Evolutionary conservation across 2,329 filamentous ascomycete genomes (phyloP), one percentile per base, ranked within the genome.

Genomic region (Colletotrichum sp.): DNA sequence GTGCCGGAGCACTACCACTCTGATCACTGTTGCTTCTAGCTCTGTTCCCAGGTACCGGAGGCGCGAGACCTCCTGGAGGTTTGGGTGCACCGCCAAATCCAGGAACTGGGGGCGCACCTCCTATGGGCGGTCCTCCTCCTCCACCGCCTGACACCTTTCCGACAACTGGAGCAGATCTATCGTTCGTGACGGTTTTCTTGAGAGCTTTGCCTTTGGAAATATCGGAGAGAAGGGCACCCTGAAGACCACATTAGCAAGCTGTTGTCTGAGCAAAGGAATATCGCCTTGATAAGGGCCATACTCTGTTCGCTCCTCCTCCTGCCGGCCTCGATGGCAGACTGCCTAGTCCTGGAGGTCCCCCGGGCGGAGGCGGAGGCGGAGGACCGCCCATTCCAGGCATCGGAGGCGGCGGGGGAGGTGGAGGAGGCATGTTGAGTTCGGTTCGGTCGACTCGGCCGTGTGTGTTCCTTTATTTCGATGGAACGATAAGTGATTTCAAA

Each of bases 151-250:
- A 89, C 36, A 83, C 81, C 71, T 90, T 91, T 76, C 85, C 90
- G 72, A 98, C 84, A 66, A 90, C 80, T 1, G 96, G 96, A 9
- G 95, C 95, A 27, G 96, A 98, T 84, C 96, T 93, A 84, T 98
- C 96, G 85, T 98, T 98, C 79, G 96, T 95, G 71, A 95, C 93
- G 36, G 95, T 89, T 85, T 98, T 98, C 86, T 94, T 98, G 75
- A 98, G 89, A 76, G 88, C 87, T 79, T 87, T 89, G 78, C 96
- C 97, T 84, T 97, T 98, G 79, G 89, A 88, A 80, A 99, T 99
- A 84, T 98, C 96, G 81, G 92, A 90, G 60, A 98, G 91, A 43
- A 99, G 89, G 70, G 96, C 96, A 80, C 94, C 94, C 96, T 98
- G 80, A 60, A 28, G 75, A 61, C 75, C 48, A 25, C 28, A 69